phyloP scores from a whole-genome alignment of 495 filamentous ascomycete species.

The Hypoxylon perforatum region DNA sequence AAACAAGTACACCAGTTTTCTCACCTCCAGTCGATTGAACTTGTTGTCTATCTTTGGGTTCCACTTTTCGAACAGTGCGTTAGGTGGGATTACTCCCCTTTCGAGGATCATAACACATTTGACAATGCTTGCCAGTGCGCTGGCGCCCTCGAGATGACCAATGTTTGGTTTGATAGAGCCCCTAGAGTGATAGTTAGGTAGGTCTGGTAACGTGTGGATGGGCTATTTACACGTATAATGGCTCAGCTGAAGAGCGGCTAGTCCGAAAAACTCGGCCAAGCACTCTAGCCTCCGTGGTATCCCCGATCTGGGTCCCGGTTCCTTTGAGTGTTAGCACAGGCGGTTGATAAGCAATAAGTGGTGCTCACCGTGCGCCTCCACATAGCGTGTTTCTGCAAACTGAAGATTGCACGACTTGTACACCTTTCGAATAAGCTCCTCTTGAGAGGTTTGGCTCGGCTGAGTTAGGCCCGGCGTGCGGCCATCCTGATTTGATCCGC shows the following conservation, averaged over 20 bases:
- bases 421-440: neutral
- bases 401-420: conserved; percentile 38
- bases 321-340: conserved; percentile 55
- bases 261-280: conserved; percentile 47
- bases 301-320: neutral
- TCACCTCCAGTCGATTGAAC: too few relatives aligned
- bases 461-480: conserved; percentile 33
- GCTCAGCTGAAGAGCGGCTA: conserved; percentile 39
- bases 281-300: too few relatives aligned
- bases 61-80: conserved; percentile 53
- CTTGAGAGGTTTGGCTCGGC: neutral
- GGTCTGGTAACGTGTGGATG: neutral
- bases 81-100: conserved; percentile 53
- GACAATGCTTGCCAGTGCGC: too few relatives aligned
- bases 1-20: too few relatives aligned
- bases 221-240: conserved; percentile 12
- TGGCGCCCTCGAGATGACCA: too few relatives aligned
- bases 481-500: conserved; percentile 61
- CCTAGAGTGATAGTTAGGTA: too few relatives aligned
- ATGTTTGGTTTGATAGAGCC: too few relatives aligned
- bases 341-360: too few relatives aligned
- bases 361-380: conserved; percentile 56
- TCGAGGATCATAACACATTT: conserved; percentile 54
- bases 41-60: conserved; percentile 57
- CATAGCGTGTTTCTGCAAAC: conserved; percentile 51